Evolutionary conservation across 2,329 filamentous ascomycete genomes (phyloP).

Genomic region (Fusarium sulawesiense): DNA sequence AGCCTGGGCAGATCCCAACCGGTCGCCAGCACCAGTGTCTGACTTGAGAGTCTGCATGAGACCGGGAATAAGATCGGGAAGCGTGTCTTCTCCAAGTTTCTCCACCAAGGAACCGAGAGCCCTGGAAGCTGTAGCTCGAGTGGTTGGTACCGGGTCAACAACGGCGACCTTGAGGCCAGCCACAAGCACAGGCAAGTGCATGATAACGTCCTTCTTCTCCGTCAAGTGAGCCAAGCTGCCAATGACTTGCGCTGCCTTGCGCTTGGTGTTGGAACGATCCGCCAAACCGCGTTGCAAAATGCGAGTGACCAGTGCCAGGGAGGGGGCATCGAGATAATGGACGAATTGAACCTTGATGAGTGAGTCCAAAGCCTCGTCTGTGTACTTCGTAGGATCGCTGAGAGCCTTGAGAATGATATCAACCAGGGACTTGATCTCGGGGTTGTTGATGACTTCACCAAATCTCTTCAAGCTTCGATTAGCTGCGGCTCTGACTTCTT

Average conservation of each 20-base stretch:
- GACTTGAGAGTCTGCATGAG: conserved; percentile 98
- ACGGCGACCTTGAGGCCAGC: conserved; percentile 89
- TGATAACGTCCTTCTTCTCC: conserved; percentile 91
- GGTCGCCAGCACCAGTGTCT: conserved; percentile 94
- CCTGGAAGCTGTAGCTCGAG: conserved; percentile 94
- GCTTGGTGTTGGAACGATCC: conserved; percentile 93
- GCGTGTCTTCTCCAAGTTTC: conserved; percentile 95
- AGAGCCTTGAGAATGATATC: conserved; percentile 93
- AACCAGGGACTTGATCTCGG: conserved; percentile 93
- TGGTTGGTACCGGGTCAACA: conserved; percentile 96
- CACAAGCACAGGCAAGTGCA: conserved; percentile 91
- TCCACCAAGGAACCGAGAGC: conserved; percentile 96
- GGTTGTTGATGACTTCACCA: conserved; percentile 97
- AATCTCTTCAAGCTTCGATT: conserved; percentile 98
- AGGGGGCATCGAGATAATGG: conserved; percentile 97
- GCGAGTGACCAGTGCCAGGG: conserved; percentile 91
- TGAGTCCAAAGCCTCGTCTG: conserved; percentile 90
- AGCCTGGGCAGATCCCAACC: conserved; percentile 94
- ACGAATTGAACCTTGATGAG: conserved; percentile 99
- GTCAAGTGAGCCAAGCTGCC: conserved; percentile 97
- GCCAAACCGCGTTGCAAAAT: conserved; percentile 93
- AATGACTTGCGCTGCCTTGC: conserved; percentile 97
- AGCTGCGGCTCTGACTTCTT: conserved; percentile 90
- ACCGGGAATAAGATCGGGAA: conserved; percentile 96
- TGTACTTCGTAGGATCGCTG: conserved; percentile 97